Conservation (phyloP, 2,329 filamentous ascomycete species). For the Claviceps arundinis region DNA sequence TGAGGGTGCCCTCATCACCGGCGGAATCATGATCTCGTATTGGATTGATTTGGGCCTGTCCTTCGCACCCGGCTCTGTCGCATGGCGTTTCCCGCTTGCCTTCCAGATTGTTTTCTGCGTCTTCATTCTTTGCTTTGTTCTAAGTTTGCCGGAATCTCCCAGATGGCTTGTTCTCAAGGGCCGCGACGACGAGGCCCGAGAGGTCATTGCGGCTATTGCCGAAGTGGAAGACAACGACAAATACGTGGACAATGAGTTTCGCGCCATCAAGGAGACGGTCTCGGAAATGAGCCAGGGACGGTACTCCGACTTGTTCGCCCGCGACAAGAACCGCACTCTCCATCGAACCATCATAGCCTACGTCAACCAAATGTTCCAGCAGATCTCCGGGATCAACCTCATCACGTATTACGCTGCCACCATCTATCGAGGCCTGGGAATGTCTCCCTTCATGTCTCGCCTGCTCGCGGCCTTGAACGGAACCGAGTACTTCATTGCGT, state of each 20-base stretch:
- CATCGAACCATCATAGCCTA: conserved; percentile 48
- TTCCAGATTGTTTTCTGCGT: conserved; percentile 44
- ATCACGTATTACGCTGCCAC: conserved; percentile 50
- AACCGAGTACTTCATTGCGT: conserved; percentile 46
- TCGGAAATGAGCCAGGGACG: conserved; percentile 51
- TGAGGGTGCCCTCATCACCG: conserved; percentile 43
- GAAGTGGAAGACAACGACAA: conserved; percentile 40
- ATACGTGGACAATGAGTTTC: conserved; percentile 43
- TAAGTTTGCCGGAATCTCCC: conserved; percentile 41
- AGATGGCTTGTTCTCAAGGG: conserved; percentile 34
- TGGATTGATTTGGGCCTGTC: conserved; percentile 48
- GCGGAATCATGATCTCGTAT: conserved; percentile 43
- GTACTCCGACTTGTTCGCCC: conserved; percentile 44
- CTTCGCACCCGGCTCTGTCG: conserved; percentile 27
- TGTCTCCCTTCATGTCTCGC: conserved; percentile 40
- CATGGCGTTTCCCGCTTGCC: conserved; percentile 47
- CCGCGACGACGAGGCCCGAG: conserved; percentile 31
- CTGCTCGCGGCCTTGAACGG: conserved; percentile 34
- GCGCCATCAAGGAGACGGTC: conserved; percentile 53
- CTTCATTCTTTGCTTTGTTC: conserved; percentile 39
- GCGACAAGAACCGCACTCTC: conserved; percentile 41
- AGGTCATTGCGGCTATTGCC: conserved; percentile 39
- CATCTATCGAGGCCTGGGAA: conserved; percentile 43
- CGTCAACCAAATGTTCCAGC: conserved; percentile 51
- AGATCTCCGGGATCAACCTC: conserved; percentile 50